Percentiles rank a stretch among this genome's conserved stretches.
phyloP scores from a whole-genome alignment of 805 yeast genomes.

The Torulaspora quercuum region DNA sequence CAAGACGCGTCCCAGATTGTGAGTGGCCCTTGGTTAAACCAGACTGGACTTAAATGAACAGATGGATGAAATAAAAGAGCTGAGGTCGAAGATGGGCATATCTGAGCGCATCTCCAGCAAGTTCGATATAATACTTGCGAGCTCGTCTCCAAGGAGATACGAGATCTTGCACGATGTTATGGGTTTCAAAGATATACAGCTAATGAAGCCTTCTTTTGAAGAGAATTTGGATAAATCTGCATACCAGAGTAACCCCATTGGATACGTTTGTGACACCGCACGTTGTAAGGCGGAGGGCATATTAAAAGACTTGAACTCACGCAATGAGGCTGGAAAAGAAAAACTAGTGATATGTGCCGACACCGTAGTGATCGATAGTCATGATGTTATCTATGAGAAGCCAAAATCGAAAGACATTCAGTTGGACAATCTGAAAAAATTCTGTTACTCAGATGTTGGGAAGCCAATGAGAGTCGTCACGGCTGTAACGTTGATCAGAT shows the following conservation, averaged over 20 bases:
- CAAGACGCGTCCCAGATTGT: too few species aligned
- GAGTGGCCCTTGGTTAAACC: too few species aligned
- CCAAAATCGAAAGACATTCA: slow-evolving; percentile 58
- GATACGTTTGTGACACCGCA: slow-evolving; percentile 72
- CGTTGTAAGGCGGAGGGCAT: slow-evolving; percentile 64
- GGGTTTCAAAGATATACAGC: slow-evolving; percentile 45
- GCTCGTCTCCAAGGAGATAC: slow-evolving; percentile 76
- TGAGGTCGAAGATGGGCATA: slow-evolving; percentile 3
- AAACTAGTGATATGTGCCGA: slow-evolving; percentile 64
- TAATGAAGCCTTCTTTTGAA: slow-evolving; percentile 65
- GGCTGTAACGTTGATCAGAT: slow-evolving; percentile 48
- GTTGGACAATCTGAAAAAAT: slow-evolving; percentile 45
- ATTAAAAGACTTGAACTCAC: slow-evolving; percentile 40
- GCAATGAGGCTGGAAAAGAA: slow-evolving; percentile 13
- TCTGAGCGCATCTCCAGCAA: slow-evolving; percentile 12
- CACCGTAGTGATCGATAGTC: slow-evolving; percentile 60
- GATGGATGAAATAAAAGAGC: not conserved
- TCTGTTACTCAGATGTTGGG: slow-evolving; percentile 44
- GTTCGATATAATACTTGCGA: slow-evolving; percentile 60
- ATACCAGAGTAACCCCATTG: slow-evolving; percentile 20
- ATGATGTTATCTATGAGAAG: slow-evolving; percentile 69
- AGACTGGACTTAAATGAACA: too few species aligned
- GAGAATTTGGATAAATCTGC: slow-evolving; percentile 64
- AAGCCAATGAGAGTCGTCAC: slow-evolving; percentile 50
- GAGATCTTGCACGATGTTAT: slow-evolving; percentile 60